These are phyloP conservation scores for Cryptococcus sp. DNA, from an alignment of 1,284 basidiomycete species.

Conservation along the genomic window DNA sequence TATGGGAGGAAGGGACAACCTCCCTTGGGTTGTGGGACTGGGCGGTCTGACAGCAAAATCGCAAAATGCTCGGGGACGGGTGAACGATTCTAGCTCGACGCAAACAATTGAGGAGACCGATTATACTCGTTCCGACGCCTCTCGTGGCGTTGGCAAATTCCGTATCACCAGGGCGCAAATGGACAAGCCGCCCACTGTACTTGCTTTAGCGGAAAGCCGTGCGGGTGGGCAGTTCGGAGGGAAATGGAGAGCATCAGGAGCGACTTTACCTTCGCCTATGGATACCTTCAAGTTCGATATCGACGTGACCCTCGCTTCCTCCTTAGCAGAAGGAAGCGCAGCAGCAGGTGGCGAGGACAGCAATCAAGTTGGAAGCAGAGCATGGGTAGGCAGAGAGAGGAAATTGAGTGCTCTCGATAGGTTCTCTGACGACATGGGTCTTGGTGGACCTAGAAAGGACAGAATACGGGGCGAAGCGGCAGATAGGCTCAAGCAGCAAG, in stretches of 20 bases:
- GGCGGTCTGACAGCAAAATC: slow-evolving; percentile 43
- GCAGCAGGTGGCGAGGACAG: neutral
- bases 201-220: slow-evolving; percentile 21
- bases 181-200: slow-evolving; percentile 33
- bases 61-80: slow-evolving; percentile 9
- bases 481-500: slow-evolving; percentile 7
- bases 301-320: slow-evolving; percentile 13
- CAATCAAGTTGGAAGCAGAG: slow-evolving; percentile 14
- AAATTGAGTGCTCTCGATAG: neutral
- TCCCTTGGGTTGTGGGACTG: slow-evolving; percentile 42
- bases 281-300: slow-evolving; percentile 44
- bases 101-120: slow-evolving; percentile 23
- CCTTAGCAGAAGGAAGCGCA: neutral
- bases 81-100: neutral
- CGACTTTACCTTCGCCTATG: slow-evolving; percentile 32
- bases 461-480: slow-evolving; percentile 15
- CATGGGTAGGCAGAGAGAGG: slow-evolving; percentile 26
- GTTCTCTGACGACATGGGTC: slow-evolving; percentile 4
- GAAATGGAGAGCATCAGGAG: slow-evolving; percentile 14
- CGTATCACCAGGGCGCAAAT: slow-evolving; percentile 32
- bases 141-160: slow-evolving; percentile 35
- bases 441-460: slow-evolving; percentile 13
- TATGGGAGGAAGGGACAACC: slow-evolving; percentile 11
- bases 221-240: slow-evolving; percentile 7
- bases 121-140: slow-evolving; percentile 28